Evolutionary conservation across 305 asterid species (phyloP).

Genomic region (Fraxinus angustifolia): DNA sequence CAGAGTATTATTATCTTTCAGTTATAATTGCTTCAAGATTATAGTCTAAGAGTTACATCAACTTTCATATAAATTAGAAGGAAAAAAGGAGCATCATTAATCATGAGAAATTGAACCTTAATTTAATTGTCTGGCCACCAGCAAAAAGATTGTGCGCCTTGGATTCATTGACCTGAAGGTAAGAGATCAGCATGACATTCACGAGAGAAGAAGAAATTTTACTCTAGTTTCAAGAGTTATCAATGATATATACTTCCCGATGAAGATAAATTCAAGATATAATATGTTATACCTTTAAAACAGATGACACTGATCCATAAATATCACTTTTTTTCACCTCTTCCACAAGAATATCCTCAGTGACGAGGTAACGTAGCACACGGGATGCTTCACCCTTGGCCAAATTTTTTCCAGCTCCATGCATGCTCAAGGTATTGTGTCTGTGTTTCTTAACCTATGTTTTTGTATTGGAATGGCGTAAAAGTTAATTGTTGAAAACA

Average conservation of each 20-base stretch:
- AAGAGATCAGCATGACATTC: neutral
- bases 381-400: slow-evolving; percentile 89
- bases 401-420: slow-evolving; percentile 92
- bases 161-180: slow-evolving; percentile 70
- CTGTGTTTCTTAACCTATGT: slow-evolving; percentile 88
- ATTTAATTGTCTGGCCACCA: slow-evolving; percentile 56
- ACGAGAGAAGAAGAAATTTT: neutral
- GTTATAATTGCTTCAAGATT: slow-evolving; percentile 6
- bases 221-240: neutral
- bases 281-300: slow-evolving; percentile 58
- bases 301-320: slow-evolving; percentile 85
- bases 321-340: slow-evolving; percentile 80
- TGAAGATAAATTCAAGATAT: neutral
- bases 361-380: slow-evolving; percentile 81
- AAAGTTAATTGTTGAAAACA: slow-evolving; percentile 26
- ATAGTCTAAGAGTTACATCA: neutral
- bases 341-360: slow-evolving; percentile 80
- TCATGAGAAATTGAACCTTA: slow-evolving; percentile 49
- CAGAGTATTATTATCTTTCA: neutral
- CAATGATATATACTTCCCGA: slow-evolving; percentile 4
- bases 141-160: slow-evolving; percentile 55
- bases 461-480: slow-evolving; percentile 21
- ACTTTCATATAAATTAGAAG: neutral
- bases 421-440: slow-evolving; percentile 72
- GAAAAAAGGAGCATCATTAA: slow-evolving; percentile 14